Base-by-base conservation (phyloP, 2,329 filamentous ascomycete species). In the Raffaelea ambrosiae region DNA sequence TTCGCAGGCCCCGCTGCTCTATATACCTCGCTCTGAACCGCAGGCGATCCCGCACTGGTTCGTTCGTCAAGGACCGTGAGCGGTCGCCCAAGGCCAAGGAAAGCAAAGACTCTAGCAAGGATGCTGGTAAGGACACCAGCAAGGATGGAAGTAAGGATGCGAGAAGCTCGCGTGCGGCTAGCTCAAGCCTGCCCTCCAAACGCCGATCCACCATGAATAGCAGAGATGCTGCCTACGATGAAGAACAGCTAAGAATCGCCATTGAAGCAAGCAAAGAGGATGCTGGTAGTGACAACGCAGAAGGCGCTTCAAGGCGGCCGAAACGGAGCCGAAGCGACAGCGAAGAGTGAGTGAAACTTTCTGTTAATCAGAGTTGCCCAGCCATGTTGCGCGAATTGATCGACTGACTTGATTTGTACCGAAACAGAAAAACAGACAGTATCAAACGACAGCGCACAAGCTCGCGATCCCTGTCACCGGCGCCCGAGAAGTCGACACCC, bases 121-220 rank as follows among this genome's bases (percentile, higher is more conserved):
- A 54, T 5, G 23, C 3, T 8, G 35, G 40, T 9, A 48, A 53
- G 14, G 47, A 39, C 10, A 31, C 33, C n/a, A n/a, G n/a, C 40
- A 49, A 47, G 13, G 51, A 54, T 5, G 21, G 33, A 16, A 48
- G 7, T 36, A 49, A 47, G 11, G 51, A 54, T 4, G 20, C 40
- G 16, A 49, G 44, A 21, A 46, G 40, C 61, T 77, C 69, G 54
- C 79, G 73, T 43, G 71, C 71, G 47, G 72, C 71, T 10, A 67
- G 72, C 1, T 62, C 67, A 11, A 68, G 67, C 40, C 75, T 80
- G 47, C 76, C 79, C 46, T 81, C 84, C 35, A 97, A 96, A 64
- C 81, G 93, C 51, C 80, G 93, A 23, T 95, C 89, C 19, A 98
- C 93, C 7, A 96, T 97, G 88, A 95, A 97, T 61, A 98, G 93